These are phyloP conservation scores for Mortierella antarctica DNA, from an alignment of 192 early-diverging fungal genomes.

Conservation along the genomic window DNA sequence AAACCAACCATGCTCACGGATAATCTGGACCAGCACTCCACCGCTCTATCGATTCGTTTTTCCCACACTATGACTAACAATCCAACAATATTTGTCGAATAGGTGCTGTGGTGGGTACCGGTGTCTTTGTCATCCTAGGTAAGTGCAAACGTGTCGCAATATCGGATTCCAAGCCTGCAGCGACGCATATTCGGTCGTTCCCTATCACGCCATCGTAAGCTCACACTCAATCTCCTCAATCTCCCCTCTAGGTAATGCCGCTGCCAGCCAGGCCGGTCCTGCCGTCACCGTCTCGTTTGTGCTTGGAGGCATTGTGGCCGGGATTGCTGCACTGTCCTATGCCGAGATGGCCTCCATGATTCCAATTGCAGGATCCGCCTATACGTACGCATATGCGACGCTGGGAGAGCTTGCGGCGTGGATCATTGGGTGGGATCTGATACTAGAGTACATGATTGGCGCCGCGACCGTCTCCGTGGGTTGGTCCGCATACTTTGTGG, in stretches of 20 bases:
- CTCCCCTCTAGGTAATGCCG: conserved; percentile 66
- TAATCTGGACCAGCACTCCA: background rate
- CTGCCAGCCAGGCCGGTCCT: conserved; percentile 82
- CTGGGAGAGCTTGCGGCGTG: conserved; percentile 90
- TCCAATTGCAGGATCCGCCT: conserved; percentile 88
- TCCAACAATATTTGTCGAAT: background rate
- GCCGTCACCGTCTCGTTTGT: conserved; percentile 85
- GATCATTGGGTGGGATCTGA: conserved; percentile 93
- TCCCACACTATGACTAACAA: background rate
- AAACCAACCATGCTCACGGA: no score
- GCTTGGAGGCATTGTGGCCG: conserved; percentile 79
- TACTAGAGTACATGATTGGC: conserved; percentile 89
- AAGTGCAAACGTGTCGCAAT: no score
- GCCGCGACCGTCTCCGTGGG: conserved; percentile 85
- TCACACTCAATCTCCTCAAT: background rate
- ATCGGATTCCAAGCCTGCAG: no score
- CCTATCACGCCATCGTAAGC: no score
- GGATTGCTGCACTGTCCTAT: conserved; percentile 84
- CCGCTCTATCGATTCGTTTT: background rate
- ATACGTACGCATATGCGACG: conserved; percentile 87
- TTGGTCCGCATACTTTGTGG: conserved; percentile 85
- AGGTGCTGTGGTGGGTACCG: conserved; percentile 52
- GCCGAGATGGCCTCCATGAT: conserved; percentile 90
- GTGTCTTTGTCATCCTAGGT: conserved; percentile 48
- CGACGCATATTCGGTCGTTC: no score